Base-by-base conservation (phyloP, 441 rosid species). In the Flueggea neowawraea region DNA sequence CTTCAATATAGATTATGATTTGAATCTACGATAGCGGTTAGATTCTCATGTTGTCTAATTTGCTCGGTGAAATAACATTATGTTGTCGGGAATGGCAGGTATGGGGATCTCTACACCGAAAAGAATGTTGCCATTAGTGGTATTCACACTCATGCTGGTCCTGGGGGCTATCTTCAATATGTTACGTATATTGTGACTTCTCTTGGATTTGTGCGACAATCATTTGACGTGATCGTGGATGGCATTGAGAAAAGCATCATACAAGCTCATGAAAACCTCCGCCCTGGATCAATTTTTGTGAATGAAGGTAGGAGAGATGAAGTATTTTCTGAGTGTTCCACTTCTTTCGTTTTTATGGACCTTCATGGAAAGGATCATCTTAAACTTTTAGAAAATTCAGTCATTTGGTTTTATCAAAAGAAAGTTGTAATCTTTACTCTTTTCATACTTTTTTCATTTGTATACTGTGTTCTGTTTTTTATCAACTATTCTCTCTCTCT, bases 141-240 rank as follows among this genome's bases (percentile, higher is more conserved):
- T 59, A 86, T 88, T 69, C 98, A 92, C 64, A 92, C 96, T 3
- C 98, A 92, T 78, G 81, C 97, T 28, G 98, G 98, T 55, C 98
- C 98, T 31, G 98, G 97, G 31, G 98, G 97, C 16, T 92, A 88
- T 78, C 98, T 92, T 60, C 98, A 92, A 72, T 92, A 92, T 75
- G 84, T 90, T 65, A 88, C 85, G 31, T 92, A 92, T 81, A 75
- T 86, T 6, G 78, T 92, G 31, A 90, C 98, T 58, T 92, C 98
- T 39, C 88, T 92, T 63, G 98, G 98, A 55, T 92, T 90, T 64
- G 97, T 92, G 61, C 90, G 84, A 51, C 90, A 90, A 78, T 92
- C 98, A 47, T 92, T 92, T 82, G 97, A 92, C 81, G 96, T 68
- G 53, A 73, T 92, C 69, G 98, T 92, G 22, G 89, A 90, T 81